These are phyloP conservation scores for Stereocaulon alpinum DNA, from an alignment of 495 filamentous ascomycete genomes.

Conservation along the genomic window DNA sequence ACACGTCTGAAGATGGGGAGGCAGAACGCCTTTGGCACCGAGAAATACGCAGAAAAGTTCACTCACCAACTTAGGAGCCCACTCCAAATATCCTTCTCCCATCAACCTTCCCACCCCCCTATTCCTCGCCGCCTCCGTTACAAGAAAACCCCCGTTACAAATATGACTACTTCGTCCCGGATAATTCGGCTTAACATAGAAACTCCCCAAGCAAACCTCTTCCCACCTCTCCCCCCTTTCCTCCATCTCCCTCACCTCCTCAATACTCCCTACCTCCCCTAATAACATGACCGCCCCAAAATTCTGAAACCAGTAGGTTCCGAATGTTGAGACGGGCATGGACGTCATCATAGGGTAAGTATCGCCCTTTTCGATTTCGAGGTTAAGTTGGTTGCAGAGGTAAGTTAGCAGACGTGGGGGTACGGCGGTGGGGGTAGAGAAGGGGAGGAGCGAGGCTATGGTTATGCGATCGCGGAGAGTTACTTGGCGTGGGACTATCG, in stretches of 20 bases:
- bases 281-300: constrained; percentile 91
- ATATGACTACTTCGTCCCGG: constrained; percentile 92
- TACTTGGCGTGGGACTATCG: constrained; percentile 70
- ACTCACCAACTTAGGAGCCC: constrained; percentile 76
- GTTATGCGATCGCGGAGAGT: constrained; percentile 84
- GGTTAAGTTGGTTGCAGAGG: constrained; percentile 77
- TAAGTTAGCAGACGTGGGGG: constrained; percentile 67
- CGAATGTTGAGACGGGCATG: constrained; percentile 65
- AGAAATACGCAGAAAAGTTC: neutral
- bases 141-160: constrained; percentile 91
- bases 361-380: constrained; percentile 91
- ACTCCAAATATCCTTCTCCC: constrained; percentile 91
- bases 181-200: constrained; percentile 97
- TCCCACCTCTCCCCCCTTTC: constrained; percentile 62
- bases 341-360: constrained; percentile 89
- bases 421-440: constrained; percentile 62
- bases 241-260: constrained; percentile 48
- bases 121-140: constrained; percentile 82
- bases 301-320: constrained; percentile 89
- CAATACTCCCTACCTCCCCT: constrained; percentile 59
- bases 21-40: neutral
- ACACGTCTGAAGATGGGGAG: neutral
- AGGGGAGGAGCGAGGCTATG: constrained; percentile 81
- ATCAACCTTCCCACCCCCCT: constrained; percentile 83
- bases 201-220: constrained; percentile 79